Evolutionary conservation across 2,329 filamentous ascomycete genomes (phyloP), one percentile per base, ranked within the genome.

Genomic region (Chaetomiaceae sp.): DNA sequence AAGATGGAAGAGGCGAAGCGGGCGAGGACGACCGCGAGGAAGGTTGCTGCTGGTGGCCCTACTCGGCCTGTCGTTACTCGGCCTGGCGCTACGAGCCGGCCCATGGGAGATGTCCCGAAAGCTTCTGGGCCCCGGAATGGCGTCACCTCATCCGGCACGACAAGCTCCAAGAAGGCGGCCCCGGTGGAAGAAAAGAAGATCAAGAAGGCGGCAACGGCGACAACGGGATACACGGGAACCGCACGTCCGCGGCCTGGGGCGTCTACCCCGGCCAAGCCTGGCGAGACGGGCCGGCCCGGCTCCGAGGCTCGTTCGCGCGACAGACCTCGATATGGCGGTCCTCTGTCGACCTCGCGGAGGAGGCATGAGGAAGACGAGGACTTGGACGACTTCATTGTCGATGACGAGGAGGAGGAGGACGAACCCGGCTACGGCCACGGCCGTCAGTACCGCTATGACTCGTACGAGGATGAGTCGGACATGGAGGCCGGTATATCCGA

Each of bases 401-500:
- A 81, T 52, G 78, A 82, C 38, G 78, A 81, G 12, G 79, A 81
- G 0, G 77, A 79, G 0, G 77, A 79, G 5, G 73, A 76, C 0
- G 67, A 65, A 2, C 60, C 44, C 10, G 60, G 58, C n/a, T 61
- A 62, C 37, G 58, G 59, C 20, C 51, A 62, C 27, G 60, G 57
- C 4, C 65, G 57, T 12, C 66, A 69, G 7, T 70, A 67, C 27
- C 68, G 69, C 5, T 76, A 78, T 54, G 74, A 73, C 42, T 85
- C 87, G 3, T 83, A 81, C 0, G 85, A 65, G 4, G 86, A 65
- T 5, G 86, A 83, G 5, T 88, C 85, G 5, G 87, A 89, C 60
- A 90, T 90, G 85, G 86, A 90, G 65, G 87, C 85, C 2, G 86
- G 85, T 30, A 65, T 85, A 33, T 84, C 83, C 54, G 86, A 90